A percentile compares a stretch with the other conserved stretches of the same genome.
These are phyloP conservation scores for Penicillium occitanis DNA, from an alignment of 2,329 filamentous ascomycete genomes.

Conservation along the genomic window DNA sequence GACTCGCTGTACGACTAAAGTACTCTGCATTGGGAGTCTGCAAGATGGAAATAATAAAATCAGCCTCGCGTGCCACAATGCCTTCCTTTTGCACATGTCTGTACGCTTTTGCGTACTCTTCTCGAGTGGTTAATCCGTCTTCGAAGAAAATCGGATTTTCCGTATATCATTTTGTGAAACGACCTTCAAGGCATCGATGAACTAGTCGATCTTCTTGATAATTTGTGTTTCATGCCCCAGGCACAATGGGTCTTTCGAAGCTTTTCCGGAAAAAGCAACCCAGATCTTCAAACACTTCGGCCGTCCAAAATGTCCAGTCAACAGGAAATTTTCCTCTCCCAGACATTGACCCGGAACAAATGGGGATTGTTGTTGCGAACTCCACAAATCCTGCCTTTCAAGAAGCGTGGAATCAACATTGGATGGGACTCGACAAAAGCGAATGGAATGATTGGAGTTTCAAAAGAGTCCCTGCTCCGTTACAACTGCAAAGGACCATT, in stretches of 20 bases:
- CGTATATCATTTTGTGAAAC: not conserved
- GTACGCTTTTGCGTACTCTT: not conserved
- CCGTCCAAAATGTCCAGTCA: not conserved
- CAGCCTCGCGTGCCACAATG: not conserved
- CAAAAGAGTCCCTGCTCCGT: not conserved
- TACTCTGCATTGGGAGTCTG: too few relatives aligned
- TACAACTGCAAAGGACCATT: slow-evolving; percentile 5
- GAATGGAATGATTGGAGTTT: slow-evolving; percentile 19
- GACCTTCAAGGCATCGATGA: not conserved
- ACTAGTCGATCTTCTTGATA: not conserved
- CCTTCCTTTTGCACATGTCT: not conserved
- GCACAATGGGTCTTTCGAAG: not conserved
- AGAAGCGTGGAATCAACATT: slow-evolving; percentile 21
- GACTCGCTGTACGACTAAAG: too few relatives aligned
- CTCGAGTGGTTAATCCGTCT: not conserved
- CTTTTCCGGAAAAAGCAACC: not conserved
- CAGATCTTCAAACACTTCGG: not conserved
- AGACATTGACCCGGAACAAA: not conserved
- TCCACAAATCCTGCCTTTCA: slow-evolving; percentile 18
- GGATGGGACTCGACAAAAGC: slow-evolving; percentile 10
- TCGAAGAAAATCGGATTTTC: not conserved
- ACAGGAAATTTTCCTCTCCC: not conserved
- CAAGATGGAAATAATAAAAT: not conserved
- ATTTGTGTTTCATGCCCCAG: not conserved
- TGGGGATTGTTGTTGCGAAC: not conserved